Base-by-base conservation (phyloP, 2,329 filamentous ascomycete genomes). In the Cryphonectria radicalis region DNA sequence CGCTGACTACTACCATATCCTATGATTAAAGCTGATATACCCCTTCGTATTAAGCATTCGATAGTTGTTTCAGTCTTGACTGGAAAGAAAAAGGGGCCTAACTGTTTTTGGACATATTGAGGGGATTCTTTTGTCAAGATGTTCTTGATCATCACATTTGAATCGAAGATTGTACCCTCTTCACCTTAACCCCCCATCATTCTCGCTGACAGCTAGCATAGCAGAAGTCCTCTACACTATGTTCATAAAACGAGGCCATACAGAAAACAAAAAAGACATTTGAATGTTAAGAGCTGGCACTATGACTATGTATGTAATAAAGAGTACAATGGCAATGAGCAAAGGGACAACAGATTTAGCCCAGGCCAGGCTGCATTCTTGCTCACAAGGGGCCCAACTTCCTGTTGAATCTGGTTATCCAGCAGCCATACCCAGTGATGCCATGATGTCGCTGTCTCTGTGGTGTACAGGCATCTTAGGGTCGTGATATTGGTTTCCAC, bases 1-100 rank as follows among this genome's bases (percentile, higher is more conserved):
- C 4, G 17, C 17, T 17, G 4, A 19, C 17, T 46, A 46, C 43
- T 22, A 3, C 1, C 7, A 4, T 6, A 22, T 22, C 19, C 17
- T n/a, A 17, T 22, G 17, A n/a, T n/a, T 8, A 10, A 22, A n/a
- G 0, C 6, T 4, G 8, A 6, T 10, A n/a, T 1, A 5, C n/a
- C 19, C 4, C 43, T 5, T 7, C 14, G 17, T 46, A 46, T 46
- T 2, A 17, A 2, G 19, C 7, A 50, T 3, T n/a, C 22, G 46
- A 22, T 50, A 3, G 19, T 22, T 8, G 43, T 5, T 50, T 22
- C 19, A 7, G 19, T 22, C 22, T 17, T 8, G 14, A 3, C 3
- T 19, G 43, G 43, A 22, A 22, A 22, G 43, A 37, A 37, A 37
- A 37, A 37, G 4, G 3, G 6, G 35, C 35, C 35, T 10, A 10